phyloP scores from a whole-genome alignment of 371 early-diverging fungal species.

The Coemansia sp. region DNA sequence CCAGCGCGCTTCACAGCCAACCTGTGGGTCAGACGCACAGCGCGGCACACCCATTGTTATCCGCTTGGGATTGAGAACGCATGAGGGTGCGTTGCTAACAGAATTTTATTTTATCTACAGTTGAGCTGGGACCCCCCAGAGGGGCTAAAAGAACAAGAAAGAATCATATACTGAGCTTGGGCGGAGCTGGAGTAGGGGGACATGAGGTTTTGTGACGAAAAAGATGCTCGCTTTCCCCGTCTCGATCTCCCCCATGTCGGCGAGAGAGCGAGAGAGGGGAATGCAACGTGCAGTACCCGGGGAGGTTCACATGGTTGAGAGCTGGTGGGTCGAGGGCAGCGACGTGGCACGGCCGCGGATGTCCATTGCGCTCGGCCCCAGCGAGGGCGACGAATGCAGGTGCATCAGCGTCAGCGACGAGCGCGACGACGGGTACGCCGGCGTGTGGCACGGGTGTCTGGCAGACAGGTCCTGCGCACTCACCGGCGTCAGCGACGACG shows the following conservation, averaged over 20 bases:
- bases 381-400: constrained; percentile 25
- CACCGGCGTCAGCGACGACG: constrained; percentile 41
- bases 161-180: not conserved
- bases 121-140: not conserved
- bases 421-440: constrained; percentile 43
- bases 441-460: constrained; percentile 43
- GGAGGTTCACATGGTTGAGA: constrained; percentile 24
- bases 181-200: not conserved
- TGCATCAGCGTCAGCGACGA: constrained; percentile 27
- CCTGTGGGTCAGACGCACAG: not conserved
- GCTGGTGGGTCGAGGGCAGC: constrained; percentile 41
- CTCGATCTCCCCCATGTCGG: not conserved
- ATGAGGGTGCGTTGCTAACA: not conserved
- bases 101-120: constrained; percentile 13
- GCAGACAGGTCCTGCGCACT: constrained; percentile 38
- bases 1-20: not conserved
- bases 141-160: constrained; percentile 5
- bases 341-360: constrained; percentile 31
- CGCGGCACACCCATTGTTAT: constrained; percentile 1
- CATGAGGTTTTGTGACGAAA: not conserved
- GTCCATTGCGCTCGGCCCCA: constrained; percentile 38
- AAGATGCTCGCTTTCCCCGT: not conserved
- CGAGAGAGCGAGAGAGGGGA: not conserved
- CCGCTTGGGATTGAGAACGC: constrained; percentile 3
- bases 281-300: not conserved